Base-by-base conservation (phyloP, 495 filamentous ascomycete species). In the Hypoxylon lienhwacheense region DNA sequence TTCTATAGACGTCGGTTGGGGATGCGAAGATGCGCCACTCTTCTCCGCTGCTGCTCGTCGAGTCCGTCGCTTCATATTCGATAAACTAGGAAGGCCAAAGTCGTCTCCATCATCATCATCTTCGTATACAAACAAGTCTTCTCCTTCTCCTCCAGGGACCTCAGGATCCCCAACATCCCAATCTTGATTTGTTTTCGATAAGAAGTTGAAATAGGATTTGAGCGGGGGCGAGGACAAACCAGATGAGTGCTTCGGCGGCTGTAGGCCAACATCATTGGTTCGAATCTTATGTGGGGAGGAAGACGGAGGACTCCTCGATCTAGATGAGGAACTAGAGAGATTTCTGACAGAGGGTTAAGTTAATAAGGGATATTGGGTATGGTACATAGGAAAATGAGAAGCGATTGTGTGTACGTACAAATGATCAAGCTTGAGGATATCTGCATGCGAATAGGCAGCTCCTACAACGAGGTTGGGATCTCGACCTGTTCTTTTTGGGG, bases 391-490 rank as follows among this genome's bases (percentile, higher is more conserved):
- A 5, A 35, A 21, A 42, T 28, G 26, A 51, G 55, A 40, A 59
- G 47, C 15, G 47, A 47, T 2, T 26, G 5, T 4, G 11, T 3
- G 24, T 2, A 44, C 54, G 33, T 75, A 90, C 86, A 89, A 55
- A 17, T 81, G 80, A 67, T 91, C 91, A 54, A 88, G 86, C 71
- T 92, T 93, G 51, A 96, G 76, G 61, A 96, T 89, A 72, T 95
- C 91, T 24, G 91, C 88, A 72, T 98, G 95, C 28, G 93, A 97
- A 69, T 98, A 98, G 35, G 91, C 86, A 44, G 93, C 93, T 46
- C 93, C 93, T 33, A 97, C 85, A n/a, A 98, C 88, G 26, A 90
- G 81, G 50, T 79, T 85, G 19, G 81, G 73, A 45, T 91, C 88
- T 66, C 82, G 75, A 31, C 74, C 70, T 65, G 78, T 85, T 58